Base-by-base conservation (phyloP, 2,329 filamentous ascomycete genomes). In the Pseudogymnoascus sp. region DNA sequence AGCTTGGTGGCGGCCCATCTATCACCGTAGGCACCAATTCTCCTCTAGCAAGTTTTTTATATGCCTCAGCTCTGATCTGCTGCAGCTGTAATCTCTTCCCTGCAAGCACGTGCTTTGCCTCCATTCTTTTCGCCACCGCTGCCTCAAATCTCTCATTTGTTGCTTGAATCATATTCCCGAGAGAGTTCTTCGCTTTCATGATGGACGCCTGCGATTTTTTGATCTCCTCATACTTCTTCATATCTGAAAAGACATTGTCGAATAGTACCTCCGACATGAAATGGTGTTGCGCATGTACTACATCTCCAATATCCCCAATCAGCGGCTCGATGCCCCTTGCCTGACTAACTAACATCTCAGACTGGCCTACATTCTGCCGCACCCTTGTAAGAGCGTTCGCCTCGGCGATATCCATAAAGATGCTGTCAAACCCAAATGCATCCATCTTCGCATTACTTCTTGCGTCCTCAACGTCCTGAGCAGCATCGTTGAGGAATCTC, bases 201-300 rank as follows among this genome's bases (percentile, higher is more conserved):
- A 76, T 70, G 62, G 77, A 72, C 25, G 60, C 60, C 39, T 73
- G 70, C 2, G 75, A 77, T 14, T 72, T 67, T 65, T 79, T 77
- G 62, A 84, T 79, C 68, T 80, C 75, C 11, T 79, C 73, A 63
- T 79, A 79, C 68, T 82, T 81, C 2, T 74, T 74, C 72, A 79
- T 76, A 62, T 83, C 80, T 7, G 74, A 75, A 65, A 80, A 79
- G 62, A 81, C 76, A 58, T 81, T 82, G 65, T 83, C 78, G 65
- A 82, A 82, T n/a, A 82, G 72, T 2, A 83, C 73, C 62, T 83
- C 79, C 6, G 72, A 73, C 68, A 82, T 74, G 12, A 81, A 72
- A 60, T 70, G 74, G 0, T 78, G 77, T 39, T 77, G 73, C 0
- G 76, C 75, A 54, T 82, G 77, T 18, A 69, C 69, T 18, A 81